Percentiles rank a stretch among this genome's conserved stretches.
Evolutionary conservation across 176 grass and related monocot species (phyloP).

Genomic region (Bothriochloa decipiens): DNA sequence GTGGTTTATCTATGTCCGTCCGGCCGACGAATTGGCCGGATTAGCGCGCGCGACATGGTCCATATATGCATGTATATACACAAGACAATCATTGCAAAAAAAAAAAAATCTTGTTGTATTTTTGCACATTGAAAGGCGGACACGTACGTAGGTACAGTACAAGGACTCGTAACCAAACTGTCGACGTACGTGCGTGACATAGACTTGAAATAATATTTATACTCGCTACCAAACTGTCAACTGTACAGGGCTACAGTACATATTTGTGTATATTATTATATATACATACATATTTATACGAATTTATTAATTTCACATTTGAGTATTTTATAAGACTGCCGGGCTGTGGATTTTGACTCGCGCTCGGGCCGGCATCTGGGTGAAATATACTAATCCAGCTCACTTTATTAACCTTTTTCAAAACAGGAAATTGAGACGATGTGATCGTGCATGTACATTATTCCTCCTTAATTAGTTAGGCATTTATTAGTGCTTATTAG

Average conservation of each 20-base stretch:
- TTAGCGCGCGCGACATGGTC: slow-evolving; percentile 36
- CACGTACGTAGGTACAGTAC: slow-evolving; percentile 43
- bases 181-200: background rate
- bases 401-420: no score
- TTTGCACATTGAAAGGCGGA: slow-evolving; percentile 26
- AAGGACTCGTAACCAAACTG: slow-evolving; percentile 50
- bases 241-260: background rate
- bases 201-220: background rate
- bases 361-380: no score
- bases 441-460: no score
- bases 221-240: no score
- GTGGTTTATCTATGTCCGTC: slow-evolving; percentile 32
- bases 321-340: no score
- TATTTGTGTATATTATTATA: no score
- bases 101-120: slow-evolving; percentile 14
- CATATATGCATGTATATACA: background rate
- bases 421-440: no score
- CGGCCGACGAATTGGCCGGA: slow-evolving; percentile 30
- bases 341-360: no score
- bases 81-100: slow-evolving; percentile 19
- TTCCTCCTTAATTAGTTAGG: background rate
- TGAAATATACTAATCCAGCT: no score
- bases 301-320: no score
- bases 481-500: slow-evolving; percentile 4
- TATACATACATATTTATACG: background rate